phyloP scores from a whole-genome alignment of 2,329 filamentous ascomycete species.

The Zalaria sp. region DNA sequence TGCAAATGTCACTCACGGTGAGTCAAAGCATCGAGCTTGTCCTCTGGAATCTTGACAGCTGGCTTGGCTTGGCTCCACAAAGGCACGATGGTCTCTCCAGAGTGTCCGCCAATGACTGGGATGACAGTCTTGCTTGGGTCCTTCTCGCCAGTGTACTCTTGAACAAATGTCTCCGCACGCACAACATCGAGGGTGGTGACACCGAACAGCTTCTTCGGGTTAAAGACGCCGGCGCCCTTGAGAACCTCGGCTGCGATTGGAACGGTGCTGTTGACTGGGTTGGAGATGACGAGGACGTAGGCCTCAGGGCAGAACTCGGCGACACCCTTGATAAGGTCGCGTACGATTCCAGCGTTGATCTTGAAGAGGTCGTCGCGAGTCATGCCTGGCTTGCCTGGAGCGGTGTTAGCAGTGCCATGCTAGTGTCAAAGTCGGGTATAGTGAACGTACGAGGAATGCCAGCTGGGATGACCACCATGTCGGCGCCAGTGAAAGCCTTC shows the following conservation, averaged over 20 bases:
- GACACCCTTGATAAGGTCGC: constrained; percentile 77
- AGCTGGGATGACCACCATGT: constrained; percentile 93
- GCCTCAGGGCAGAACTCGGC: constrained; percentile 86
- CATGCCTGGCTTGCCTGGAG: constrained; percentile 92
- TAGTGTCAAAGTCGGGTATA: constrained; percentile 1
- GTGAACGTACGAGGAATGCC: constrained; percentile 70
- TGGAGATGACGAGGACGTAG: constrained; percentile 93
- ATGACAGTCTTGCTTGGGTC: constrained; percentile 73
- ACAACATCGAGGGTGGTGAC: constrained; percentile 98
- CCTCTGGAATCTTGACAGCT: constrained; percentile 62
- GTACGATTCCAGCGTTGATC: constrained; percentile 97
- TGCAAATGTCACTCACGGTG: constrained; percentile 46
- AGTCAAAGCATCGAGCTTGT: constrained; percentile 82
- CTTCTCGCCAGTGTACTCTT: constrained; percentile 67
- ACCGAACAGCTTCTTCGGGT: constrained; percentile 91
- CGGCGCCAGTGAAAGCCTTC: constrained; percentile 77
- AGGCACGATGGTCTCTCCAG: constrained; percentile 93
- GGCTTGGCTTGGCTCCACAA: constrained; percentile 88
- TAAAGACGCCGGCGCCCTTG: constrained; percentile 84
- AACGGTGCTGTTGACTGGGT: constrained; percentile 98
- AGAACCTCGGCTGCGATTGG: constrained; percentile 95
- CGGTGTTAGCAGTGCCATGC: constrained; percentile 3
- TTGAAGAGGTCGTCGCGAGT: constrained; percentile 99
- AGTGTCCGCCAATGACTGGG: constrained; percentile 93
- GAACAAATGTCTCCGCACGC: constrained; percentile 91